Conservation (phyloP, 805 yeast species). For the Candida tallmaniae region DNA sequence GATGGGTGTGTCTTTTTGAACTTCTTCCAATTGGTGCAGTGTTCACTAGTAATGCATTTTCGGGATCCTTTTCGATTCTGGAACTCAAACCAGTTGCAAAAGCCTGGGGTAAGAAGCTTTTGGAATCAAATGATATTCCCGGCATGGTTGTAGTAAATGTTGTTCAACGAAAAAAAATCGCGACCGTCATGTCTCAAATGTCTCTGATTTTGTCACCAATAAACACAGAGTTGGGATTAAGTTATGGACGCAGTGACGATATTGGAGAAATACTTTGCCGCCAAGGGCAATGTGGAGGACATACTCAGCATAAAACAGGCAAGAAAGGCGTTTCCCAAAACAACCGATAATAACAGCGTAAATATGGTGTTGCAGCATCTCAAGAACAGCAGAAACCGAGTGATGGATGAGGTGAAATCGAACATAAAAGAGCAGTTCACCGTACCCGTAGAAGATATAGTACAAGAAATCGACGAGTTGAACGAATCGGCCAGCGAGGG, state of each 20-base stretch:
- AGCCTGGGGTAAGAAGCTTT: slow-evolving; percentile 63
- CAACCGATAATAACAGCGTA: slow-evolving; percentile 7
- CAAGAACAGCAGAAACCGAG: slow-evolving; percentile 3
- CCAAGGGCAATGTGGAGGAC: slow-evolving; percentile 8
- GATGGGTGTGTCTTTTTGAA: slow-evolving; percentile 66
- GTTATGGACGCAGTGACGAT: slow-evolving; percentile 11
- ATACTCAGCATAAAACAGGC: slow-evolving; percentile 6
- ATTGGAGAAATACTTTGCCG: slow-evolving; percentile 9
- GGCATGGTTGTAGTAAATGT: background rate
- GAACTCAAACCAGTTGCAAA: slow-evolving; percentile 69
- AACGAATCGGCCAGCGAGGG: slow-evolving; percentile 2
- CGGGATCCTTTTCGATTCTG: slow-evolving; percentile 61
- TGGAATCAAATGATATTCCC: slow-evolving; percentile 13
- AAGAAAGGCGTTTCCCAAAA: slow-evolving; percentile 10
- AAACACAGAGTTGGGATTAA: background rate
- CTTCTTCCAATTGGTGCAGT: slow-evolving; percentile 74
- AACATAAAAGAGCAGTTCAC: slow-evolving; percentile 17
- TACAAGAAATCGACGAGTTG: slow-evolving; percentile 4
- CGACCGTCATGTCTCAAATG: background rate
- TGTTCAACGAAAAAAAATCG: background rate
- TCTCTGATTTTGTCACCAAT: background rate
- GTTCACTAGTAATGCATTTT: slow-evolving; percentile 62
- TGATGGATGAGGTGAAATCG: slow-evolving; percentile 5
- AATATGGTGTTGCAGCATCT: slow-evolving; percentile 5
- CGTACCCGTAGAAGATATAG: slow-evolving; percentile 18